Conservation (phyloP, 257 asterid species). For the Galeopsis tetrahit region DNA sequence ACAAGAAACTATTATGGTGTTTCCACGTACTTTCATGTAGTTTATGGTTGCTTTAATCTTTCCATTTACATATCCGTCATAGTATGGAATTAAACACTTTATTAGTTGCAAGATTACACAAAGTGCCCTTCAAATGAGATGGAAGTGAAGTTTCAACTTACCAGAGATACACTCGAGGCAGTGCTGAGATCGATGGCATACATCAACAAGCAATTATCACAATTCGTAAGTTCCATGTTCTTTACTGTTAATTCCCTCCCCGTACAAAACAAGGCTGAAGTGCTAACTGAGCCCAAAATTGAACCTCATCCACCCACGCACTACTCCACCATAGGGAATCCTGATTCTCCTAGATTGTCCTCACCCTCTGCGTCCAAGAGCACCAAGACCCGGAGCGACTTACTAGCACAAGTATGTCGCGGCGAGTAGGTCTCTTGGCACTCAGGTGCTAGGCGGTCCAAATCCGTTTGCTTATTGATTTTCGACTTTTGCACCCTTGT, state of each 20-base stretch:
- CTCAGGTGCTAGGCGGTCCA: no score
- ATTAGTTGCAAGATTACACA: slow-evolving; percentile 50
- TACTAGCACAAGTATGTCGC: no score
- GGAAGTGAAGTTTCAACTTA: slow-evolving; percentile 55
- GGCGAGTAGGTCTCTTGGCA: no score
- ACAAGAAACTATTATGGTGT: slow-evolving; percentile 2
- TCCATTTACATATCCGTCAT: not conserved
- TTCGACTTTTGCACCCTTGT: no score
- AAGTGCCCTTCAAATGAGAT: slow-evolving; percentile 43
- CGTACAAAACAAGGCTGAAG: no score
- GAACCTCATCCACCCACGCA: no score
- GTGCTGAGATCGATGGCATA: slow-evolving; percentile 53
- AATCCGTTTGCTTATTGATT: no score
- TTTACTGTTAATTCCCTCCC: not conserved
- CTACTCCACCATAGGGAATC: no score
- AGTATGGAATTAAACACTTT: not conserved
- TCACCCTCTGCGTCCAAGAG: no score
- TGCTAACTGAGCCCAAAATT: no score
- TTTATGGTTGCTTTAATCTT: not conserved
- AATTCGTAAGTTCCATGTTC: slow-evolving; percentile 32
- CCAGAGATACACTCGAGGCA: slow-evolving; percentile 50
- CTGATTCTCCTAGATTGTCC: no score
- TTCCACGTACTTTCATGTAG: not conserved
- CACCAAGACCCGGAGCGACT: no score
- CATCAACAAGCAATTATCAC: slow-evolving; percentile 42